Base-by-base conservation (phyloP, 2,329 filamentous ascomycete species). In the Cladosporium velox region DNA sequence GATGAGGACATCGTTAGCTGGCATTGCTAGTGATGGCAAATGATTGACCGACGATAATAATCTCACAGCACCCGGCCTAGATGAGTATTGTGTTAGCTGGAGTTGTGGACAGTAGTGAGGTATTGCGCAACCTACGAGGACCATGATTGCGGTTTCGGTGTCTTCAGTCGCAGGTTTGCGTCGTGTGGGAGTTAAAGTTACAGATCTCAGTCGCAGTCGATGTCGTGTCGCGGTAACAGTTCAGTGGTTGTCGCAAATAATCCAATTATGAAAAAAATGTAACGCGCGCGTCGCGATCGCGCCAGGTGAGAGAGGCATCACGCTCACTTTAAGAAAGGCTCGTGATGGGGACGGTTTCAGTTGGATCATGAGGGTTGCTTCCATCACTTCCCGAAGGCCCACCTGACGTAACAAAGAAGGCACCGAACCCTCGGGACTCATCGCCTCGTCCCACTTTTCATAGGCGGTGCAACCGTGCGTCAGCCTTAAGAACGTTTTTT, bases 41-140 rank as follows among this genome's bases (percentile, higher is more conserved):
- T 8, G n/a, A n/a, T 15, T 18, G 11, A 35, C 34, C 2, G 14
- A 21, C 92, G 81, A 96, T 85, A 79, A 96, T 28, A 14, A 38
- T 67, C 28, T 69, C 66, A 57, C 54, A 65, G 59, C 63, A 63
- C 15, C 60, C 67, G 30, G 65, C 60, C 67, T 70, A 57, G 52
- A 26, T 6, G 21, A 18, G 18, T 3, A 30, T 18, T 30, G 4
- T 52, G 24, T 52, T 52, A 52, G 49, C n/a, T 21, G 41, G 14
- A 8, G 14, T 21, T 55, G 12, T 6, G 0, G 8, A 10, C 7
- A 7, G 3, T 2, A 18, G 18, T 30, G 30, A n/a, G 51, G 7
- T n/a, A 10, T 4, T 34, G 52, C 11, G 28, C 3, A 12, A 55
- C 52, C 7, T 55, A 55, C 92, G 81, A 96, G 85, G 80, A 96